Evolutionary conservation across 1,139 yeast genomes (phyloP), one percentile per base, ranked within the genome.

Genomic region (Spathaspora jeffriesii): DNA sequence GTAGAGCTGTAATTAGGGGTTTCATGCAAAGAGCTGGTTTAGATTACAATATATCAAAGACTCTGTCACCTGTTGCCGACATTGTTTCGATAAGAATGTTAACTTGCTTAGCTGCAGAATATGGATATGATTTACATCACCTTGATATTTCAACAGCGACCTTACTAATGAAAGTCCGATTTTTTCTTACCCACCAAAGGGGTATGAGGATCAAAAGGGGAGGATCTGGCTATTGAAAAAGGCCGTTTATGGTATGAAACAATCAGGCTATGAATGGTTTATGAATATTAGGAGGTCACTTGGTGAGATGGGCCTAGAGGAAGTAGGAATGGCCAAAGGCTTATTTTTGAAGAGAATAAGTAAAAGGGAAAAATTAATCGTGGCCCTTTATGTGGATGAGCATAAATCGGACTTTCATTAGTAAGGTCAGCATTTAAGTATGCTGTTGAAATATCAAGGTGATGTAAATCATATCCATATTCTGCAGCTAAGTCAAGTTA

Each of bases 231-330:
- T 17, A 7, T 38, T 47, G 11, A 39, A 34, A 15, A 42, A 45
- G 20, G 25, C 48, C 3, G 37, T 47, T 9, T 45, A 47, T 47
- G 50, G 50, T 7, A 13, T 47, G 23, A 47, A 45, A 30, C 50
- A 47, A 39, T n/a, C 44, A 3, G 50, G 47, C 2, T 43, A 23
- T 18, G 38, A 40, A 23, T 47, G 48, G 50, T 40, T 14, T 22
- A 17, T n/a, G 5, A 30, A n/a, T 4, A 23, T 47, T 6, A 36
- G 17, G 8, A 18, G 30, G 14, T 20, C 38, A 15, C 42, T 47
- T 11, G n/a, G 4, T 5, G 18, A 34, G 9, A 11, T 44, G 5
- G 44, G 43, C 7, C 43, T 46, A 15, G 17, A 23, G 15, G 27
- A 25, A 13, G 11, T 25, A 13, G 28, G 14, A 4, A 23, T 38